Evolutionary conservation across 495 filamentous ascomycete species (phyloP), one percentile per base, ranked within the genome.

Genomic region (Tuber umbilicatum): DNA sequence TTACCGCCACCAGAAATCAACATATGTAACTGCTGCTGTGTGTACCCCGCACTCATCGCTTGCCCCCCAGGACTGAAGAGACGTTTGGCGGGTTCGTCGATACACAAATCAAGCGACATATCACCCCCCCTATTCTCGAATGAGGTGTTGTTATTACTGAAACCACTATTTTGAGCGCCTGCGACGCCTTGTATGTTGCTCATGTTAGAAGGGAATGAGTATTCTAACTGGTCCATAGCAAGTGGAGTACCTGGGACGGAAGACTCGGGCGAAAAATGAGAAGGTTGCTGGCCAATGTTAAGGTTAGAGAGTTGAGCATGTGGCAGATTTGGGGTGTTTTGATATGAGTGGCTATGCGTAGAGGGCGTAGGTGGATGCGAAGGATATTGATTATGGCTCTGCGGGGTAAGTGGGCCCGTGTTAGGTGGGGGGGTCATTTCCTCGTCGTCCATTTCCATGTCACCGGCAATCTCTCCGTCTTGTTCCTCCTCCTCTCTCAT

Each of bases 251-350:
- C 90, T 19, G 92, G 91, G 69, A 88, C 87, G 27, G 91, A 93
- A 17, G 90, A 91, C 81, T 93, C 90, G 68, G 91, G 91, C 1
- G 91, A 93, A 76, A 87, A 87, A 73, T 86, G 86, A 76, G 88
- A 90, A 74, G 91, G 88, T n/a, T 87, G 86, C 67, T 87, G 90
- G 55, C 19, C 35, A 35, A 64, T 64, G 75, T 87, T 90, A 73
- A 97, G 85, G 17, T 94, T 97, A 0, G 94, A 95, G 5, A 94
- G 97, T 81, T 98, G 98, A 72, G 97, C 94, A 47, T 94, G 97
- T 17, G 95, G 97, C n/a, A 98, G 93, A 0, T 94, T 98, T 38
- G 95, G 95, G 81, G 98, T 98, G 81, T 97, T 92, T 81, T 94
- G 92, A 83, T 96, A 90, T 19, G 80, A 81, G 38, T 88, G 79